Conservation (phyloP, 345 rosid genomes). For the Cardamine occulta region DNA sequence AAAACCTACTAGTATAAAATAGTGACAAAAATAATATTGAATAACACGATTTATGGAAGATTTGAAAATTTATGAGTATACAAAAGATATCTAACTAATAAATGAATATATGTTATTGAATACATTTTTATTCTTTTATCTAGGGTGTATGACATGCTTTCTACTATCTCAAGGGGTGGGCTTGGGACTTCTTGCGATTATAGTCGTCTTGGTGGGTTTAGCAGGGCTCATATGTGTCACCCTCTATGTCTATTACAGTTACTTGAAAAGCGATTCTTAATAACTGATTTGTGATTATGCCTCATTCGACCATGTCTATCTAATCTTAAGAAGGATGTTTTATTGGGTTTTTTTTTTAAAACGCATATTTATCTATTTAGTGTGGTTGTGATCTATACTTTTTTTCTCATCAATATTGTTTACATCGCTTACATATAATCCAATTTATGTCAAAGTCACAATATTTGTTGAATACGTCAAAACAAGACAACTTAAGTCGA, state of each 20-base stretch:
- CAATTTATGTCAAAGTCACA: not conserved
- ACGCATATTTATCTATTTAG: not conserved
- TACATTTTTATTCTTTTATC: no score
- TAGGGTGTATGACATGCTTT: not conserved
- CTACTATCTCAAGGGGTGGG: no score
- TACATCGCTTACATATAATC: not conserved
- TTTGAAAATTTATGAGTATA: no score
- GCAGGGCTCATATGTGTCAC: not conserved
- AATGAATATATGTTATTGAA: no score
- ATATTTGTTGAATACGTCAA: not conserved
- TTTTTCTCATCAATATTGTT: not conserved
- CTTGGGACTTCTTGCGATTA: not conserved
- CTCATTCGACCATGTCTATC: not conserved
- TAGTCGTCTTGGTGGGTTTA: not conserved
- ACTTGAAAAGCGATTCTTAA: not conserved
- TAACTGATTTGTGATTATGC: slow-evolving; percentile 1
- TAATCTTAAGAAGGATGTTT: not conserved
- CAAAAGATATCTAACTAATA: no score
- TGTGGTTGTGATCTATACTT: not conserved
- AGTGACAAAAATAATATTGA: no score
- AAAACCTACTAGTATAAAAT: no score
- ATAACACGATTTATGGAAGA: no score
- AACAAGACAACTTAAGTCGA: not conserved
- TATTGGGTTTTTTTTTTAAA: not conserved
- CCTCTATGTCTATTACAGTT: not conserved